Evolutionary conservation across 768 basidiomycete species (phyloP).

Genomic region (Phallus indusiatus): DNA sequence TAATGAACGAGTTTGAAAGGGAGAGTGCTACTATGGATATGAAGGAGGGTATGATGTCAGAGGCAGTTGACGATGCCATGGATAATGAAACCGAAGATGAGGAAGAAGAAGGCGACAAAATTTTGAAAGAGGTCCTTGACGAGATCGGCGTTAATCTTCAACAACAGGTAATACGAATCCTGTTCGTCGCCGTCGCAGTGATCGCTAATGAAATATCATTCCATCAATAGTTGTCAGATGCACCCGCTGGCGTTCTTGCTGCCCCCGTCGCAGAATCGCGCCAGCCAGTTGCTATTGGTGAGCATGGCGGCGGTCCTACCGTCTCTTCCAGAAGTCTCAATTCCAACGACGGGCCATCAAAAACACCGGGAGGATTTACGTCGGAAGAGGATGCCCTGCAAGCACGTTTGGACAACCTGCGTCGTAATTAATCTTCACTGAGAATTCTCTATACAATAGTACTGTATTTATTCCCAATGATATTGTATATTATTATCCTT

Average conservation of each 20-base stretch:
- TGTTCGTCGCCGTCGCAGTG: not conserved
- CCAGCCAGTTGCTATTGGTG: constrained; percentile 82
- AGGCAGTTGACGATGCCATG: constrained; percentile 96
- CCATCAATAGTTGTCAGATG: constrained; percentile 60
- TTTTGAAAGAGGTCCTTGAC: constrained; percentile 90
- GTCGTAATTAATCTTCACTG: constrained; percentile 36
- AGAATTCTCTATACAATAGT: not conserved
- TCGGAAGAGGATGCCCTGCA: constrained; percentile 91
- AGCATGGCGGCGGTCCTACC: constrained; percentile 36
- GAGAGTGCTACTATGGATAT: constrained; percentile 99
- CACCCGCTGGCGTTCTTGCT: constrained; percentile 58
- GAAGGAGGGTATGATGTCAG: constrained; percentile 99
- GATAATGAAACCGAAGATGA: constrained; percentile 88
- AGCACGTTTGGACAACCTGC: constrained; percentile 83
- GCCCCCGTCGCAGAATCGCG: constrained; percentile 53
- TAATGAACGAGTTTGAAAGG: constrained; percentile 97
- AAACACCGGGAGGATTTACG: constrained; percentile 28
- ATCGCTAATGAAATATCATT: constrained; percentile 6
- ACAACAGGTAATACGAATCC: constrained; percentile 52
- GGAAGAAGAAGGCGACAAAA: constrained; percentile 92
- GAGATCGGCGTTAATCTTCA: constrained; percentile 91
- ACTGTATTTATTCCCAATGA: not conserved
- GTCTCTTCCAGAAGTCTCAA: constrained; percentile 20
- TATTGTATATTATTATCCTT: not conserved
- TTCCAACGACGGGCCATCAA: constrained; percentile 29